Evolutionary conservation across 148 eudicot genomes (phyloP).

Genomic region (Heliosperma pusillum): DNA sequence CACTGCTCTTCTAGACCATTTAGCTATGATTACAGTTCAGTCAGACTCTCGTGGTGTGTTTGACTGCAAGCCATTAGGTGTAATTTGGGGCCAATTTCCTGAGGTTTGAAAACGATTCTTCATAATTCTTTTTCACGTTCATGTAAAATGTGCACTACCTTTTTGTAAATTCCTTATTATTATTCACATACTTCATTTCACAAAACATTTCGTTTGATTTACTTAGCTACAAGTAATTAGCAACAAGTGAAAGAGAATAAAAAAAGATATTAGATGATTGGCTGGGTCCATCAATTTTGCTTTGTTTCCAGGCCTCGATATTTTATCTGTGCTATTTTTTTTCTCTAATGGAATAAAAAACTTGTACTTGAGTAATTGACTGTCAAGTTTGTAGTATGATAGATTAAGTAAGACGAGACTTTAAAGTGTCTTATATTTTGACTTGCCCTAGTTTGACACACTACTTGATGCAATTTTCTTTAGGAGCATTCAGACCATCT

Average conservation of each 20-base stretch:
- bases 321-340: background rate
- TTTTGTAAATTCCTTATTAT: background rate
- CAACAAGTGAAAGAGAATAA: background rate
- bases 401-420: background rate
- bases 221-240: background rate
- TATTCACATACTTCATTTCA: background rate
- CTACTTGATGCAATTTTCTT: background rate
- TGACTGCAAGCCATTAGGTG: conserved; percentile 91
- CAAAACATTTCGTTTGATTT: background rate
- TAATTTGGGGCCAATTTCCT: conserved; percentile 86
- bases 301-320: background rate
- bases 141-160: background rate
- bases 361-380: background rate
- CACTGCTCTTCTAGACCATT: conserved; percentile 89
- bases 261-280: background rate
- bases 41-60: conserved; percentile 83
- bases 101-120: conserved; percentile 47
- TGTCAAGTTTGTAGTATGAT: background rate
- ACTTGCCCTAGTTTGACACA: background rate
- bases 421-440: background rate
- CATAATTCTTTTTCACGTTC: background rate
- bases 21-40: conserved; percentile 94
- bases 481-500: background rate
- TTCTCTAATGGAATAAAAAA: background rate
- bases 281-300: background rate